Evolutionary conservation across 139 green algal species (phyloP).

Genomic region (Micractinium sp.): DNA sequence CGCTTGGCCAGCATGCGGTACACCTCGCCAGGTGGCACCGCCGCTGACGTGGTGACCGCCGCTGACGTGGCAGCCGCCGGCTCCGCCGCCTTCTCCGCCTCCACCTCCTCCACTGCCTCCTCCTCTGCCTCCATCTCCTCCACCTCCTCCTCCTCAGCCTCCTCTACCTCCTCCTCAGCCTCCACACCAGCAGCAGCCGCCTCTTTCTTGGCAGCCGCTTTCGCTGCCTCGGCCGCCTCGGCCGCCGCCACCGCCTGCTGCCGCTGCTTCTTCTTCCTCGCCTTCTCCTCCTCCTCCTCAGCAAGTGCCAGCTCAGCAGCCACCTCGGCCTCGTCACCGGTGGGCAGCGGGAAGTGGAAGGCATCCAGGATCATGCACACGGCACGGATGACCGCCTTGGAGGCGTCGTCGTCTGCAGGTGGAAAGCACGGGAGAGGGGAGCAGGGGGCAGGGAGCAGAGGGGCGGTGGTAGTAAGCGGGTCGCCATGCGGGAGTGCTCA

Average conservation of each 20-base stretch:
- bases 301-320: background rate
- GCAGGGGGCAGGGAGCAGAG: background rate
- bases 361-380: constrained; percentile 82
- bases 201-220: background rate
- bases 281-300: background rate
- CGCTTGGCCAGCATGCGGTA: constrained; percentile 33
- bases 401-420: constrained; percentile 18
- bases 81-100: constrained; percentile 4
- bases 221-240: background rate
- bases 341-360: constrained; percentile 78
- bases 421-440: background rate
- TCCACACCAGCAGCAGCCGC: background rate
- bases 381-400: constrained; percentile 63
- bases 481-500: background rate
- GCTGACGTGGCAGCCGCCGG: background rate
- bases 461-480: background rate
- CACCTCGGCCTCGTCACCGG: constrained; percentile 34
- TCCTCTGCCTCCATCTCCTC: constrained; percentile 3
- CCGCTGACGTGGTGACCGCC: background rate
- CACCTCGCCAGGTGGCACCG: constrained; percentile 31
- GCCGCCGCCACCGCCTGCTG: background rate
- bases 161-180: background rate
- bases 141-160: constrained; percentile 3
- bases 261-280: background rate
- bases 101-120: background rate